phyloP scores from a whole-genome alignment of 1,139 yeast genomes.

The Nakaseomyces bracarensis region DNA sequence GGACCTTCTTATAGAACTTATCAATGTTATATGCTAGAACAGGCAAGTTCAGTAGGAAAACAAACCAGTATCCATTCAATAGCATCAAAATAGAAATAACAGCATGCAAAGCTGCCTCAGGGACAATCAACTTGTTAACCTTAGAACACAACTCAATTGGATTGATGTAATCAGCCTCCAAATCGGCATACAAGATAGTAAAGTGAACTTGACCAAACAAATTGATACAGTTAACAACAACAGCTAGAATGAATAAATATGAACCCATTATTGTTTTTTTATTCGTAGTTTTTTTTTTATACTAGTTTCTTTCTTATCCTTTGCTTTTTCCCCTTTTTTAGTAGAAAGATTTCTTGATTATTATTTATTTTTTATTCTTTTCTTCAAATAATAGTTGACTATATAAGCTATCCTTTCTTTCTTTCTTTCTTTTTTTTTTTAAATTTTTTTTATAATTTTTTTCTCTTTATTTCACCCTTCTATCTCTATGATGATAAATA shows the following conservation, averaged over 20 bases:
- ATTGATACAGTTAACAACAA: conserved; percentile 74
- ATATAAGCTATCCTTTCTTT: no score
- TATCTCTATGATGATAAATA: no score
- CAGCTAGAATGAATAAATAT: conserved; percentile 76
- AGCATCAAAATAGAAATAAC: conserved; percentile 62
- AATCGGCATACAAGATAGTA: conserved; percentile 87
- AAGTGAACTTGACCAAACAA: conserved; percentile 86
- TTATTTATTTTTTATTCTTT: no score
- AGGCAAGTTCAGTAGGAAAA: conserved; percentile 79
- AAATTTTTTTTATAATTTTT: no score
- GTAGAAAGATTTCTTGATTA: no score
- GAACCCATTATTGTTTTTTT: conserved; percentile 21
- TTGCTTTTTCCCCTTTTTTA: no score
- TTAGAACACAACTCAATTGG: conserved; percentile 95
- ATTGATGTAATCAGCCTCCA: conserved; percentile 91
- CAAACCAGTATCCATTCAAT: conserved; percentile 88
- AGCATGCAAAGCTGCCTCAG: conserved; percentile 85
- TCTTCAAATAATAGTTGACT: no score
- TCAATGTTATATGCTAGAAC: conserved; percentile 73
- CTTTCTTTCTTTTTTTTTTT: no score
- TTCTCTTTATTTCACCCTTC: no score
- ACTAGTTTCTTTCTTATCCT: background rate
- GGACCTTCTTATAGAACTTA: conserved; percentile 66
- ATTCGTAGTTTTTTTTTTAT: background rate
- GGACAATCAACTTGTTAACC: conserved; percentile 80